Conservation (phyloP, 1,284 basidiomycete genomes). For the Sanguinoderma infundibulare region DNA sequence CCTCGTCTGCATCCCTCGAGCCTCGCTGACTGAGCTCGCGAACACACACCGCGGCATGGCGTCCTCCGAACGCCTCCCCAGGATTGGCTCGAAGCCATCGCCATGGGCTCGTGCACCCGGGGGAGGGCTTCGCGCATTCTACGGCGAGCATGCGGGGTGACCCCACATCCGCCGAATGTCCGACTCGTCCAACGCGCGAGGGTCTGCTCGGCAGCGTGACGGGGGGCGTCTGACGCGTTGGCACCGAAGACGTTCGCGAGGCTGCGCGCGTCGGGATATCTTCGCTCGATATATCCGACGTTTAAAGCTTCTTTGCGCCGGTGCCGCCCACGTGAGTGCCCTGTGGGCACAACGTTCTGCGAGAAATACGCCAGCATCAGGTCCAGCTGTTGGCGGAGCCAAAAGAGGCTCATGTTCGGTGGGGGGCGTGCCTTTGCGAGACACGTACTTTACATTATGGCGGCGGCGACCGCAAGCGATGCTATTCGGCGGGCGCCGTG, state of each 20-base stretch:
- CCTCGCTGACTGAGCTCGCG: too few species aligned
- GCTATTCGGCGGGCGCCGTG: too few species aligned
- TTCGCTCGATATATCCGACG: conserved; percentile 26
- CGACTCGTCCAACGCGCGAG: too few species aligned
- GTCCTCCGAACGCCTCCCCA: neutral
- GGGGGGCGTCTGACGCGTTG: neutral
- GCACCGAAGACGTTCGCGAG: conserved; percentile 2
- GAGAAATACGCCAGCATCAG: too few species aligned
- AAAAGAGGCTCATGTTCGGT: too few species aligned
- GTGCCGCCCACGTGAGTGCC: conserved; percentile 3
- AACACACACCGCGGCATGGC: neutral
- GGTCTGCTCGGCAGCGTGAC: too few species aligned
- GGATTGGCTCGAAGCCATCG: conserved; percentile 13
- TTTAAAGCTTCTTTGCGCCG: conserved; percentile 14
- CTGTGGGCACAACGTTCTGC: neutral
- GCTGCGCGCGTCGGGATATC: conserved; percentile 21
- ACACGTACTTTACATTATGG: too few species aligned
- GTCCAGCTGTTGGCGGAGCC: too few species aligned
- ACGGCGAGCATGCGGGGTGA: conserved; percentile 8
- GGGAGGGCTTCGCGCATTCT: conserved; percentile 8
- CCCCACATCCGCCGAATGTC: conserved; percentile 24
- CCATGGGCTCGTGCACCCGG: neutral
- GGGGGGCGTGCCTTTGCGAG: neutral
- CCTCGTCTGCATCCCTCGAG: too few species aligned
- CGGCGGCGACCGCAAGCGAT: too few species aligned